These are phyloP conservation scores for Monilinia vaccinii-corymbosi DNA, from an alignment of 2,329 filamentous ascomycete species.

Conservation along the genomic window DNA sequence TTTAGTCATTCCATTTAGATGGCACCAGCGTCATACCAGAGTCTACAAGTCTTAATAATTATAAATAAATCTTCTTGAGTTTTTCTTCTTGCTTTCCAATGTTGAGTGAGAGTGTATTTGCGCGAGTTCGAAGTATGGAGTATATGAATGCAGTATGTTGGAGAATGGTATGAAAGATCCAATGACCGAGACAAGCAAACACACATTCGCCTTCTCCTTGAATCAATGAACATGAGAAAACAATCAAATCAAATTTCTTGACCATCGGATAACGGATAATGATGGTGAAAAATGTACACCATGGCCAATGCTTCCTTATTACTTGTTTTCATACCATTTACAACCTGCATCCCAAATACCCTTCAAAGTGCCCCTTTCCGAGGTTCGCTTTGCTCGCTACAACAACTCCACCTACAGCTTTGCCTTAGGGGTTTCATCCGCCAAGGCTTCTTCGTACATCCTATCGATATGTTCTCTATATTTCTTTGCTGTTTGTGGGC, in stretches of 20 bases:
- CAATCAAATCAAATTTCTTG: too few relatives aligned
- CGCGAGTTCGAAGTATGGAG: background rate
- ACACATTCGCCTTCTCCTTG: too few relatives aligned
- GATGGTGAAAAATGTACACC: background rate
- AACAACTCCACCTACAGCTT: conserved; percentile 35
- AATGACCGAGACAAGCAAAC: too few relatives aligned
- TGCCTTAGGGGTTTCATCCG: conserved; percentile 32
- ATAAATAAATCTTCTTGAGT: background rate
- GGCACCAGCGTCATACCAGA: conserved; percentile 6
- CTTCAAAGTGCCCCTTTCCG: background rate
- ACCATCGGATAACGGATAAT: background rate
- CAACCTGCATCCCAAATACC: background rate
- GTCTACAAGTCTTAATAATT: conserved; percentile 9
- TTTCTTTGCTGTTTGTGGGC: conserved; percentile 54
- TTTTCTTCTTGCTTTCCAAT: background rate
- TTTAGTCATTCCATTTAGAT: conserved; percentile 9
- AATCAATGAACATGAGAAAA: too few relatives aligned
- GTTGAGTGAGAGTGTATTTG: background rate
- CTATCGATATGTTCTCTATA: conserved; percentile 26
- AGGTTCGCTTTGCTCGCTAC: background rate
- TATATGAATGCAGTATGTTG: too few relatives aligned
- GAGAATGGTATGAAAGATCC: too few relatives aligned
- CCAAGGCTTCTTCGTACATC: conserved; percentile 29
- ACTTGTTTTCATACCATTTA: background rate
- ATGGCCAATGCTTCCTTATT: background rate